phyloP scores from a whole-genome alignment of 192 early-diverging fungal genomes.

The Chytriomyces confervae region DNA sequence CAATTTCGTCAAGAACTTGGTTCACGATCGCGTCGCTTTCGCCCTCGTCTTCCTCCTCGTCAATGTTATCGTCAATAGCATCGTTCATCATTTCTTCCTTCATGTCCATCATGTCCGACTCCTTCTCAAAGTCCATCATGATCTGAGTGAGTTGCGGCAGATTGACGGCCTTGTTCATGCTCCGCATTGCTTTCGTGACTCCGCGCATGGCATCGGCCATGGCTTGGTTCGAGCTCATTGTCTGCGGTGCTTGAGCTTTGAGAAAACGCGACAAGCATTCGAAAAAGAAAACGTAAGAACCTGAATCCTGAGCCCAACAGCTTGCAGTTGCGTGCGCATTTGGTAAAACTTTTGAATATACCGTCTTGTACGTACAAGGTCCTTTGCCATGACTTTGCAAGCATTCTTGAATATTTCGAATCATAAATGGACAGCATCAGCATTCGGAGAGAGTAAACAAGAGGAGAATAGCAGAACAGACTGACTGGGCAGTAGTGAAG shows the following conservation, averaged over 20 bases:
- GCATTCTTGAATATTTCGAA: conserved; percentile 18
- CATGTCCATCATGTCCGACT: conserved; percentile 98
- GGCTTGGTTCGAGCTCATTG: conserved; percentile 90
- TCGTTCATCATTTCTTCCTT: conserved; percentile 99
- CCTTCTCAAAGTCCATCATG: conserved; percentile 97
- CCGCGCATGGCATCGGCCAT: conserved; percentile 96
- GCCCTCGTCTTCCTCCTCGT: conserved; percentile 90
- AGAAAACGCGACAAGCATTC: background rate
- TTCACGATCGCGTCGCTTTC: conserved; percentile 90
- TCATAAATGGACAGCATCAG: background rate
- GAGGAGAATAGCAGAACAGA: no score
- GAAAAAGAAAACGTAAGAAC: conserved; percentile 43
- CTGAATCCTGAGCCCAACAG: conserved; percentile 85
- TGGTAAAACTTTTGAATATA: conserved; percentile 96
- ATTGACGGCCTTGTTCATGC: conserved; percentile 96
- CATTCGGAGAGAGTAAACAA: no score
- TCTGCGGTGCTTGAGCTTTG: conserved; percentile 54
- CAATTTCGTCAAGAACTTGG: conserved; percentile 95
- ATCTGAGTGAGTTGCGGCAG: conserved; percentile 92
- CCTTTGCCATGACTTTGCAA: conserved; percentile 96
- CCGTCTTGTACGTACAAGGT: conserved; percentile 91
- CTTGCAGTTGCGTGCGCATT: conserved; percentile 95
- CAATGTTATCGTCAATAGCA: conserved; percentile 93
- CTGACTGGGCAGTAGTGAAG: background rate
- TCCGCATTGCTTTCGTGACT: conserved; percentile 94